phyloP scores from a whole-genome alignment of 345 rosid species.

The Triadica sebifera region DNA sequence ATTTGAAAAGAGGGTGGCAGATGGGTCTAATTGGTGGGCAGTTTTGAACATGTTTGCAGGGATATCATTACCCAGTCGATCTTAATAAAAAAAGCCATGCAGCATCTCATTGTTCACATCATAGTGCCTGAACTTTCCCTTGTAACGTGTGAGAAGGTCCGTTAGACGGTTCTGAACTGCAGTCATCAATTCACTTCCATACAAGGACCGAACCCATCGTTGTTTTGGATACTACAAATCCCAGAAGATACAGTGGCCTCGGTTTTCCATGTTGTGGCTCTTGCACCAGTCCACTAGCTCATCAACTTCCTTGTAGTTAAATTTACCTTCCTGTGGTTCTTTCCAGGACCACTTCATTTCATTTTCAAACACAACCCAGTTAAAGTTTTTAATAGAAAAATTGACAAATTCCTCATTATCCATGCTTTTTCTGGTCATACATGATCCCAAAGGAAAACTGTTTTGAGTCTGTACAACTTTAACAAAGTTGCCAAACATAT shows the following conservation, averaged over 20 bases:
- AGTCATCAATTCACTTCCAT: slow-evolving; percentile 32
- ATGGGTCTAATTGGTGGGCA: slow-evolving; percentile 65
- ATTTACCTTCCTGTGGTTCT: slow-evolving; percentile 65
- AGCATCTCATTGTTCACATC: slow-evolving; percentile 63
- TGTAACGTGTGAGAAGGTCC: slow-evolving; percentile 43
- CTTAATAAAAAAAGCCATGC: slow-evolving; percentile 75
- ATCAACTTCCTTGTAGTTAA: slow-evolving; percentile 80
- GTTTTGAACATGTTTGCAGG: slow-evolving; percentile 62
- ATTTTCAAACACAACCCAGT: slow-evolving; percentile 88
- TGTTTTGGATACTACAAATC: slow-evolving; percentile 47
- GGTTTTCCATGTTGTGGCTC: slow-evolving; percentile 45
- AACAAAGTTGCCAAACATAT: slow-evolving; percentile 41
- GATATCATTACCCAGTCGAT: slow-evolving; percentile 50
- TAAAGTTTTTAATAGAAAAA: slow-evolving; percentile 64
- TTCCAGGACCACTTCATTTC: slow-evolving; percentile 98
- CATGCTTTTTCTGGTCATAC: slow-evolving; percentile 69
- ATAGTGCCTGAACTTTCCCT: slow-evolving; percentile 73
- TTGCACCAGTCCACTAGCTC: slow-evolving; percentile 67
- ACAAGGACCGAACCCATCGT: slow-evolving; percentile 46
- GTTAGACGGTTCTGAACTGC: slow-evolving; percentile 41
- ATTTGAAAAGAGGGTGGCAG: slow-evolving; percentile 66
- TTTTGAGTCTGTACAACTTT: slow-evolving; percentile 60
- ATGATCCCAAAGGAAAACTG: slow-evolving; percentile 79
- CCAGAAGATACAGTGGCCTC: slow-evolving; percentile 61
- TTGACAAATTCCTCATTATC: slow-evolving; percentile 83